Evolutionary conservation across 2,329 filamentous ascomycete genomes (phyloP).

Genomic region (Elsinoe ampelina): DNA sequence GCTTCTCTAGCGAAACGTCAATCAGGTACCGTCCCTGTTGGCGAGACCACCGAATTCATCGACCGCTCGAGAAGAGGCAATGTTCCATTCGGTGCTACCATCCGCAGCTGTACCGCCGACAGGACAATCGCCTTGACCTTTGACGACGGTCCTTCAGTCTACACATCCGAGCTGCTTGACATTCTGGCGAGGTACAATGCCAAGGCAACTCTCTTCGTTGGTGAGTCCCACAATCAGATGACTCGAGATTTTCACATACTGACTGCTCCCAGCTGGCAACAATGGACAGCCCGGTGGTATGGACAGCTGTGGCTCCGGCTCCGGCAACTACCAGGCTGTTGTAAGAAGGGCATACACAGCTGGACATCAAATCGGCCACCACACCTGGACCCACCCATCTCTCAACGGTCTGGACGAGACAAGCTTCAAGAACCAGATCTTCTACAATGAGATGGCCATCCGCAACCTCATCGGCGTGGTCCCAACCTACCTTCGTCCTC

Average conservation of each 20-base stretch:
- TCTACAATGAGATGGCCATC: constrained; percentile 47
- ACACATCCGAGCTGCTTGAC: constrained; percentile 61
- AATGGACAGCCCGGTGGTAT: constrained; percentile 35
- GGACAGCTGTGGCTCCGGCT: constrained; percentile 40
- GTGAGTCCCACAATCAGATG: neutral
- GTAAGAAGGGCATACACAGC: constrained; percentile 36
- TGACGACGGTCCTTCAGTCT: constrained; percentile 70
- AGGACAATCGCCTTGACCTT: constrained; percentile 55
- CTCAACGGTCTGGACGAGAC: constrained; percentile 35
- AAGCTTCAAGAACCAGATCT: constrained; percentile 41
- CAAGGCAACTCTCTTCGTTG: constrained; percentile 73
- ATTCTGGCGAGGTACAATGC: constrained; percentile 56
- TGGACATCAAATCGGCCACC: constrained; percentile 53
- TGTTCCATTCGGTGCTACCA: constrained; percentile 48
- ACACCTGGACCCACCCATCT: constrained; percentile 47
- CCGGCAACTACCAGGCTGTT: constrained; percentile 43
- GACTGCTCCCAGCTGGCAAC: neutral
- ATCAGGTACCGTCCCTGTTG: constrained; percentile 35
- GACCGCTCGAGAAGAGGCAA: constrained; percentile 45
- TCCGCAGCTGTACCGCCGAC: constrained; percentile 46
- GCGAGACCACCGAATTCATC: constrained; percentile 46
- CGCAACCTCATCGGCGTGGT: constrained; percentile 47
- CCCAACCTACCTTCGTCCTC: constrained; percentile 46
- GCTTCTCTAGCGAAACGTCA: neutral
- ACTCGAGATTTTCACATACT: neutral